Base-by-base conservation (phyloP, 2,329 filamentous ascomycete genomes). In the Penicillium sp. region DNA sequence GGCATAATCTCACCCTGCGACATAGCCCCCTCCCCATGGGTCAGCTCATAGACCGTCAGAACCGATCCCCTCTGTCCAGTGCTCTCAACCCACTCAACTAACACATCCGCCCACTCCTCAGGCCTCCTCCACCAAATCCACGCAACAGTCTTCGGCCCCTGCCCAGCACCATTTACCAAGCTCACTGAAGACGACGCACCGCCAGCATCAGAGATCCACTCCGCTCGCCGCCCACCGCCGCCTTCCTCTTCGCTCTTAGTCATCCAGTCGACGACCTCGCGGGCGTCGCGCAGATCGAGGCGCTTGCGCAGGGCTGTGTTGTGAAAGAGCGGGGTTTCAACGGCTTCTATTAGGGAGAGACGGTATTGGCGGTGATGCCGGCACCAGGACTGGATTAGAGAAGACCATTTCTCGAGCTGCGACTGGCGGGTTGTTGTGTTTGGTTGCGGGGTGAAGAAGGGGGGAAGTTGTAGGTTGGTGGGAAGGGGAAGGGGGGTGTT, bases 41-140 rank as follows among this genome's bases (percentile, higher is more conserved):
- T 83, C 68, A 99, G 78, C 78, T 99, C 94, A 75, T 97, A 97
- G 25, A 99, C 80, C 56, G 94, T 99, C 70, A 99, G 76, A 55
- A 99, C 93, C 13, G 84, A 86, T 25, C 91, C 91, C 79, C 89
- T 93, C 81, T 97, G 93, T 4, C 86, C 94, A 60, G 92, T 96
- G 61, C 86, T 86, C 31, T 97, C 93, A 45, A 92, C 75, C 87
- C 91, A 97, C 43, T 80, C 83, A 73, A 89, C 89, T 42, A 97
- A 78, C 59, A 87, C 72, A 35, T 82, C 84, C 2, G 92, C 94
- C 93, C 94, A 99, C 78, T 97, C 93, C 71, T 96, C 91, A 0
- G 89, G 88, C 68, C 86, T 89, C 61, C 85, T 84, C 93, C 93
- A 97, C 78, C 87, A 96, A 3, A 97, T 78, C 82, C 88, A 93